phyloP scores from a whole-genome alignment of 2,329 filamentous ascomycete species.

The Pyrenophora tritici-repentis region DNA sequence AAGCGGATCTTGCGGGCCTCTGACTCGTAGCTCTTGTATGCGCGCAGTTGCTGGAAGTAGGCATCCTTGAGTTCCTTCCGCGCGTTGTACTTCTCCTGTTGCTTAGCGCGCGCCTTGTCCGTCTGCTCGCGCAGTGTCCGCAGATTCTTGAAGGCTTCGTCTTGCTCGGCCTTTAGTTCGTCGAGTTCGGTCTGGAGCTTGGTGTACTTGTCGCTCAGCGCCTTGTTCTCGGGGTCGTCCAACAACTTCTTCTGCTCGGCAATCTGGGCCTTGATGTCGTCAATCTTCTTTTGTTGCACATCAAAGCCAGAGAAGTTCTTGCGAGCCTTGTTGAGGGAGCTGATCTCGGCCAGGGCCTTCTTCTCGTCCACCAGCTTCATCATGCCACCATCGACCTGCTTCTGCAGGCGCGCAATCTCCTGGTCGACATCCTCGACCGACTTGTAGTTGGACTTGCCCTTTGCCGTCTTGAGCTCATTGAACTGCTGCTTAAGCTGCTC shows the following conservation, averaged over 20 bases:
- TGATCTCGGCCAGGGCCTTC: slow-evolving; percentile 85
- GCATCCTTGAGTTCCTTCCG: slow-evolving; percentile 89
- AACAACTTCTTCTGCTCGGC: slow-evolving; percentile 85
- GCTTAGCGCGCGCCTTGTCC: slow-evolving; percentile 78
- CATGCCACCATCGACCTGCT: slow-evolving; percentile 82
- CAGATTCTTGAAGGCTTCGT: slow-evolving; percentile 86
- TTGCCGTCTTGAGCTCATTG: slow-evolving; percentile 83
- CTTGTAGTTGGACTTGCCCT: slow-evolving; percentile 82
- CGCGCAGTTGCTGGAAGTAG: slow-evolving; percentile 81
- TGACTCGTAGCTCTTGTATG: slow-evolving; percentile 81
- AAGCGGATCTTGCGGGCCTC: slow-evolving; percentile 76
- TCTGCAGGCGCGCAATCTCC: slow-evolving; percentile 79
- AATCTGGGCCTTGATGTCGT: slow-evolving; percentile 84
- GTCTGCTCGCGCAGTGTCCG: slow-evolving; percentile 84
- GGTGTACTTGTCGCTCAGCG: slow-evolving; percentile 83
- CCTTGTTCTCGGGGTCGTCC: slow-evolving; percentile 89
- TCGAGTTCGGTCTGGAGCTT: slow-evolving; percentile 87
- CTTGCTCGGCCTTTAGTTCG: slow-evolving; percentile 87
- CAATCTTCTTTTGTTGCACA: slow-evolving; percentile 83
- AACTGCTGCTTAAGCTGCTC: slow-evolving; percentile 85
- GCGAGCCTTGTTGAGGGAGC: slow-evolving; percentile 80
- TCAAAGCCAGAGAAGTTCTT: slow-evolving; percentile 90
- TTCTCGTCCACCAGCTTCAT: slow-evolving; percentile 98
- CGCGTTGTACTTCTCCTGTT: slow-evolving; percentile 81
- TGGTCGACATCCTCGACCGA: slow-evolving; percentile 83